Evolutionary conservation across 345 rosid species (phyloP), one percentile per base, ranked within the genome.

Genomic region (Eucalyptus cloeziana): DNA sequence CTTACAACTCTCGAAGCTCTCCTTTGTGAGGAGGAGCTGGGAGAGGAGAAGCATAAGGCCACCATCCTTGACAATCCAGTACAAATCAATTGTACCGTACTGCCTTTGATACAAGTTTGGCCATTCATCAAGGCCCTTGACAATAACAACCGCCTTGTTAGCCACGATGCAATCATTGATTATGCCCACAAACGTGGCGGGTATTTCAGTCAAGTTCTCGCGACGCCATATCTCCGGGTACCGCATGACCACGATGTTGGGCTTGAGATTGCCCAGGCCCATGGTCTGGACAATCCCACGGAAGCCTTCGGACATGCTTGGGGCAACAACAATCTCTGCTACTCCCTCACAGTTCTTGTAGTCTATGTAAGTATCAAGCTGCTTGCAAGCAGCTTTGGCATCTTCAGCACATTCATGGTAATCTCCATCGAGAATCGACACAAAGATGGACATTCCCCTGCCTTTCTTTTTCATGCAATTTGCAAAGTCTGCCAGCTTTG

Each of bases 381-480:
- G 96, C 95, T 95, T 96, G 95, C 98, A 94, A 64, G 98, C 99
- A 88, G 92, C 88, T 92, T 96, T 97, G 11, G 99, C 99, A 91
- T 96, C 99, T 96, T 98, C 99, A 31, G 99, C 99, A 90, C 93
- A 91, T 87, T 98, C 99, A 88, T 96, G 96, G 92, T 98, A 98
- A 92, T 97, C 97, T 33, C 99, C 99, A 60, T 98, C 99, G 85
- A 97, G 86, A 90, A 97, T 97, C 24, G 97, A 96, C 86, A 96
- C 94, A 50, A 98, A 97, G 86, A 98, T 97, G 88, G 99, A 98
- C 99, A 98, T 98, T 89, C 99, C 99, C 56, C 99, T 96, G 64
- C 99, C 99, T 92, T 98, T 98, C 91, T 98, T 98, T 95, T 97
- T 98, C 99, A 98, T 96, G 92, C 98, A 98, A 93, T 96, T 98